A percentile compares a stretch with the other conserved stretches of the same genome.
phyloP scores from a whole-genome alignment of 441 rosid species.

The Capsella rubella region DNA sequence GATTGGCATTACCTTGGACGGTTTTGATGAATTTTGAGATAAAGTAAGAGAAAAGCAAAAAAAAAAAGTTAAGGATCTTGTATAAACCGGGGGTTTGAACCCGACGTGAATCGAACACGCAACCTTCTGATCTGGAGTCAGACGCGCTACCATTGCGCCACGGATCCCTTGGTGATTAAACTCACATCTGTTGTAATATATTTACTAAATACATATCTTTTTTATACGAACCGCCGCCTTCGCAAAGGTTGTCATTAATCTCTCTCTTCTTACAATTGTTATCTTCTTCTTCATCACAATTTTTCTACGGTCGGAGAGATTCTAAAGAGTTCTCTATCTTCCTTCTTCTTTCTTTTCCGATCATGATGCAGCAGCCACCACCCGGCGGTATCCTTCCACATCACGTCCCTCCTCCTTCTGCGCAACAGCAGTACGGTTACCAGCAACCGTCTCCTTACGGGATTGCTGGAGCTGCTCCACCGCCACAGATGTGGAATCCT shows the following conservation, averaged over 20 bases:
- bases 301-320: constrained; percentile 51
- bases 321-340: constrained; percentile 5
- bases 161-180: constrained; percentile 57
- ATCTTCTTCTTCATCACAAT: constrained; percentile 31
- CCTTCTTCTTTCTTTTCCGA: constrained; percentile 1
- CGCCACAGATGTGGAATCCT: constrained; percentile 49
- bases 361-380: constrained; percentile 75
- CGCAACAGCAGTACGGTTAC: constrained; percentile 51
- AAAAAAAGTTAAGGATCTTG: not conserved
- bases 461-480: constrained; percentile 61
- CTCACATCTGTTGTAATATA: too few relatives aligned
- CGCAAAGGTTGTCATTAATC: constrained; percentile 13
- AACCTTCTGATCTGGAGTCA: constrained; percentile 99
- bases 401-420: constrained; percentile 51
- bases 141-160: constrained; percentile 99
- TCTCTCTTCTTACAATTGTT: not conserved
- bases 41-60: not conserved
- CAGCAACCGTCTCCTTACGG: constrained; percentile 67
- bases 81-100: constrained; percentile 52
- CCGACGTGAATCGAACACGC: constrained; percentile 97
- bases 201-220: not conserved
- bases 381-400: constrained; percentile 54
- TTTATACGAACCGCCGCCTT: constrained; percentile 21
- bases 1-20: constrained; percentile 13
- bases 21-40: not conserved